These are phyloP conservation scores for Ploettnerulaceae sp. DNA, from an alignment of 2,329 filamentous ascomycete species.

Conservation along the genomic window DNA sequence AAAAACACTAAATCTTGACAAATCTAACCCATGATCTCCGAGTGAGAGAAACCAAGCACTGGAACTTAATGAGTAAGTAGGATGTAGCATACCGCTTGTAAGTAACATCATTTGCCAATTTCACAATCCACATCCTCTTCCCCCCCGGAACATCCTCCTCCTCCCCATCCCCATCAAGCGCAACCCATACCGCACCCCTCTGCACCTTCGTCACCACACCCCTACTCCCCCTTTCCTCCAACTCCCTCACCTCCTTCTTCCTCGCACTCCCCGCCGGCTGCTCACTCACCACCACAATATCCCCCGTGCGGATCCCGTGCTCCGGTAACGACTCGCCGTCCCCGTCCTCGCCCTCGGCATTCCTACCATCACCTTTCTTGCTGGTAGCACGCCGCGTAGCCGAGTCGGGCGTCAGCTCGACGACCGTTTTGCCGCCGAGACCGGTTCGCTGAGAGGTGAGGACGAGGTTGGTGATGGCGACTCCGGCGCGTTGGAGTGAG, in stretches of 20 bases:
- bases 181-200: constrained; percentile 56
- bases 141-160: constrained; percentile 36
- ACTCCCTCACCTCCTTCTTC: constrained; percentile 63
- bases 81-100: constrained; percentile 39
- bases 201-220: constrained; percentile 67
- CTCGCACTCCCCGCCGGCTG: constrained; percentile 60
- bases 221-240: constrained; percentile 62
- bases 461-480: constrained; percentile 71
- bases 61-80: neutral
- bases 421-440: constrained; percentile 81
- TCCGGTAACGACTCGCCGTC: constrained; percentile 55
- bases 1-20: neutral
- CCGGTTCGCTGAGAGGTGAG: constrained; percentile 78
- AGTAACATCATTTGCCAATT: constrained; percentile 64
- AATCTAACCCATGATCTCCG: neutral
- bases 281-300: constrained; percentile 72
- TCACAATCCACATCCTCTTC: constrained; percentile 56
- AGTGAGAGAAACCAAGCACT: neutral
- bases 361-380: neutral
- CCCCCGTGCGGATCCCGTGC: constrained; percentile 70
- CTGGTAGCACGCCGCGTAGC: constrained; percentile 43
- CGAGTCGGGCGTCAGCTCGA: constrained; percentile 73
- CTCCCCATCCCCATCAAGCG: constrained; percentile 61
- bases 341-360: constrained; percentile 37
- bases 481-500: constrained; percentile 68